Conservation (phyloP, 2,329 filamentous ascomycete genomes). For the Monosporascus cannonballus region DNA sequence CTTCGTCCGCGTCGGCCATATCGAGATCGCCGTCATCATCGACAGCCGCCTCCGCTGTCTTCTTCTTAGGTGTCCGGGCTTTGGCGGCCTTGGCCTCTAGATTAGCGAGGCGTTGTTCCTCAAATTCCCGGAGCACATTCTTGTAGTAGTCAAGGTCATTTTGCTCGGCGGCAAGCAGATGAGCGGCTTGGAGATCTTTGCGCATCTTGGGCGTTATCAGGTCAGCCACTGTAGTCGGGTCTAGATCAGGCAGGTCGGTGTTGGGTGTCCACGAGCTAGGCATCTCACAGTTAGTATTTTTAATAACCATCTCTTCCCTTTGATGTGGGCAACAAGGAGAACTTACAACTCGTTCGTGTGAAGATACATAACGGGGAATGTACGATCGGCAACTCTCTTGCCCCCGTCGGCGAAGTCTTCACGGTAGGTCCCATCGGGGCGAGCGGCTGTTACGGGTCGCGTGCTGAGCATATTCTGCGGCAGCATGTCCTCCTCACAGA, state of each 20-base stretch:
- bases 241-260: slow-evolving; percentile 71
- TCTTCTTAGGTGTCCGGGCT: slow-evolving; percentile 34
- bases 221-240: slow-evolving; percentile 63
- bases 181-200: slow-evolving; percentile 74
- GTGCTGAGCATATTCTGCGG: slow-evolving; percentile 69
- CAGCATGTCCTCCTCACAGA: slow-evolving; percentile 93
- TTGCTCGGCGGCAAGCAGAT: slow-evolving; percentile 70
- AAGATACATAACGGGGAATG: slow-evolving; percentile 93
- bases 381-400: slow-evolving; percentile 77
- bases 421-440: slow-evolving; percentile 77
- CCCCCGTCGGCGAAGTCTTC: slow-evolving; percentile 84
- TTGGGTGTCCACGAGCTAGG: slow-evolving; percentile 86
- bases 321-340: slow-evolving; percentile 3
- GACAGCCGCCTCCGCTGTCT: slow-evolving; percentile 41
- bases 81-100: slow-evolving; percentile 34
- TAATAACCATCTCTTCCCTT: background rate
- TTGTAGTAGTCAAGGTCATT: slow-evolving; percentile 81
- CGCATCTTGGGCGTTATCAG: slow-evolving; percentile 69
- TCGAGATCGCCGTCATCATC: slow-evolving; percentile 54
- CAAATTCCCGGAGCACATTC: slow-evolving; percentile 63
- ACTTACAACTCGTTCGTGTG: slow-evolving; percentile 94
- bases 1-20: slow-evolving; percentile 55
- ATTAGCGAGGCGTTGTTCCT: slow-evolving; percentile 58
- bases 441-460: slow-evolving; percentile 78
- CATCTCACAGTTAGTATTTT: slow-evolving; percentile 7